These are phyloP conservation scores for Aeschynomene evenia DNA, from an alignment of 306 rosid species.

Conservation along the genomic window DNA sequence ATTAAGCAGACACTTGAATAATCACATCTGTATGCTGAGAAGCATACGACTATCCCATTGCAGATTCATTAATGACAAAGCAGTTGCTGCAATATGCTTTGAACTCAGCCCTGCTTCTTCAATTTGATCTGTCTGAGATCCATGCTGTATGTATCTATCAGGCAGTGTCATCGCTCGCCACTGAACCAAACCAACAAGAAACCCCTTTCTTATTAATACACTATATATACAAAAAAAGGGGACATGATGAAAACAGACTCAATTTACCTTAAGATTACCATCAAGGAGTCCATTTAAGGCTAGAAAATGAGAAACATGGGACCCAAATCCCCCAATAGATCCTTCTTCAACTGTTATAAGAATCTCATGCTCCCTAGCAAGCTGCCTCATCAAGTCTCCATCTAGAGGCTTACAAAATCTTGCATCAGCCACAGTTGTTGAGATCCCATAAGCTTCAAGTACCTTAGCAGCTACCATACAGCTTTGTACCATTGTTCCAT, in stretches of 20 bases:
- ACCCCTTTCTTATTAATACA: not conserved
- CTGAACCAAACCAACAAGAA: conserved; percentile 34
- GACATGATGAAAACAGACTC: not conserved
- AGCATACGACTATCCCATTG: conserved; percentile 30
- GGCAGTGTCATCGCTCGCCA: conserved; percentile 64
- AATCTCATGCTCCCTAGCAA: conserved; percentile 56
- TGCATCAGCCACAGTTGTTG: conserved; percentile 65
- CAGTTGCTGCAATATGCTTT: conserved; percentile 57
- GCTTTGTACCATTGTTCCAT: conserved; percentile 52
- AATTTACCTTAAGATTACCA: conserved; percentile 59
- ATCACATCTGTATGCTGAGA: conserved; percentile 25
- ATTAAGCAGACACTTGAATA: not conserved
- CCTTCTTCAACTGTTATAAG: conserved; percentile 73
- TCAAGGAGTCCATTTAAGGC: conserved; percentile 55
- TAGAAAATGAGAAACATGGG: conserved; percentile 70
- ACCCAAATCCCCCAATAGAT: conserved; percentile 67
- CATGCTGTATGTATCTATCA: conserved; percentile 68
- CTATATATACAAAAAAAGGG: not conserved
- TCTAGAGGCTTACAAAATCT: conserved; percentile 73
- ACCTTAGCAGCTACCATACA: conserved; percentile 52
- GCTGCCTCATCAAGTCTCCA: conserved; percentile 44
- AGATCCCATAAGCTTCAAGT: conserved; percentile 43
- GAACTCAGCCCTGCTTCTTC: conserved; percentile 58
- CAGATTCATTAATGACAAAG: conserved; percentile 45
- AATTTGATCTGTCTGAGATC: conserved; percentile 51